Conservation (phyloP, 208 protist genomes). For the Crithidia sp. region DNA sequence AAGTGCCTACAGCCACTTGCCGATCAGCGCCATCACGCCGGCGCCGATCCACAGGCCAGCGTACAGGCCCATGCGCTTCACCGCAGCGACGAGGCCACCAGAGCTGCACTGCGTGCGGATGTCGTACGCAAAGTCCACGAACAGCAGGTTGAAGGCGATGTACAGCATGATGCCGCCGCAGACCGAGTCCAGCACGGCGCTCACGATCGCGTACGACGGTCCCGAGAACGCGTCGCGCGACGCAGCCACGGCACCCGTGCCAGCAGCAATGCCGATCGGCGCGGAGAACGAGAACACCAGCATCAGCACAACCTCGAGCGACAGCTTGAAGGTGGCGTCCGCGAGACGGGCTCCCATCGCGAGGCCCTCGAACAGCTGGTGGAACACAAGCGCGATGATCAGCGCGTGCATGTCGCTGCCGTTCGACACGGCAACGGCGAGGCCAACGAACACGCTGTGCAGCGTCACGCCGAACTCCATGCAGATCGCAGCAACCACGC, state of each 20-base stretch:
- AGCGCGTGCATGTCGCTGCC: slow-evolving; percentile 41
- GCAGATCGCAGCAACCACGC: slow-evolving; percentile 48
- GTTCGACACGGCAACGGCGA: slow-evolving; percentile 48
- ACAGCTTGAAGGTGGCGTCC: slow-evolving; percentile 46
- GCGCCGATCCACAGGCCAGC: slow-evolving; percentile 49
- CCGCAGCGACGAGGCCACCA: not conserved
- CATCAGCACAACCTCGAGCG: slow-evolving; percentile 43
- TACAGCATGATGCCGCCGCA: slow-evolving; percentile 83
- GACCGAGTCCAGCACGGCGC: slow-evolving; percentile 49
- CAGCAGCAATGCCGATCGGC: slow-evolving; percentile 47
- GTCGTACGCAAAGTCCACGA: slow-evolving; percentile 65
- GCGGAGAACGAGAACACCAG: slow-evolving; percentile 58
- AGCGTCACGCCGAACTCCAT: slow-evolving; percentile 75
- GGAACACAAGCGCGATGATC: slow-evolving; percentile 64
- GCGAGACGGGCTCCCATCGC: slow-evolving; percentile 61
- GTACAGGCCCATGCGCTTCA: slow-evolving; percentile 36
- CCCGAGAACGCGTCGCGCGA: slow-evolving; percentile 32
- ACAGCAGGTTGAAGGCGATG: slow-evolving; percentile 64
- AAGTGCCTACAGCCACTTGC: slow-evolving; percentile 40
- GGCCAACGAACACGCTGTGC: slow-evolving; percentile 72
- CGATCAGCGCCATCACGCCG: slow-evolving; percentile 49
- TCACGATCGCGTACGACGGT: slow-evolving; percentile 36
- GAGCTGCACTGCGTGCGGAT: slow-evolving; percentile 33
- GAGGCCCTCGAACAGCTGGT: slow-evolving; percentile 77
- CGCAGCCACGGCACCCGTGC: slow-evolving; percentile 30